Evolutionary conservation across 345 rosid species (phyloP).

Genomic region (Citrus trifoliata): DNA sequence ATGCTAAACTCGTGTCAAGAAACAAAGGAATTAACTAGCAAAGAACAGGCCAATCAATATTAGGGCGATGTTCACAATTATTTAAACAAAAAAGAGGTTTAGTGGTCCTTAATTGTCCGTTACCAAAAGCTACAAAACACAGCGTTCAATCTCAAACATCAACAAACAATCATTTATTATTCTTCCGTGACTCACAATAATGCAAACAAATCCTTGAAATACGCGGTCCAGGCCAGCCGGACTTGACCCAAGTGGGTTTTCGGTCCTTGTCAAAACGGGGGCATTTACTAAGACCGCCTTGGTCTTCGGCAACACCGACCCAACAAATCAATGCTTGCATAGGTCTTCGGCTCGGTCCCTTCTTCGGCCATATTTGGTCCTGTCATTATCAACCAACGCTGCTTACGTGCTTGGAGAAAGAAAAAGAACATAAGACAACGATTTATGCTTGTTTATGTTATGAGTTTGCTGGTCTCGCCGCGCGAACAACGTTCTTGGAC

Average conservation of each 20-base stretch:
- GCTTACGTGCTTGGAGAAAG: not conserved
- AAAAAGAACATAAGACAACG: not conserved
- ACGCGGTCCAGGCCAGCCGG: not conserved
- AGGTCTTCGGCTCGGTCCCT: not conserved
- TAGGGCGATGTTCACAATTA: too few species aligned
- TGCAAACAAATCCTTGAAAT: not conserved
- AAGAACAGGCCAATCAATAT: too few species aligned
- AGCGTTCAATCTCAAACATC: too few species aligned
- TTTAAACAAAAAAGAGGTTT: too few species aligned
- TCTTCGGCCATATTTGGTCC: not conserved
- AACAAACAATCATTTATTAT: too few species aligned
- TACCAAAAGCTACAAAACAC: too few species aligned
- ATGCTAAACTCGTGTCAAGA: too few species aligned
- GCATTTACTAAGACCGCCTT: not conserved
- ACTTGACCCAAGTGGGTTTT: not conserved
- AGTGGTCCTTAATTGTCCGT: too few species aligned
- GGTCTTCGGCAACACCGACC: not conserved
- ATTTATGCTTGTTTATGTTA: not conserved
- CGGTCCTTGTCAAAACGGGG: not conserved
- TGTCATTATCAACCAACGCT: not conserved
- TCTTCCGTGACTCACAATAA: too few species aligned
- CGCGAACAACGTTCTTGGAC: not conserved
- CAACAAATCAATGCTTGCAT: not conserved
- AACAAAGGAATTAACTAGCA: too few species aligned
- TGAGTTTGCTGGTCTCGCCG: not conserved